A percentile compares a stretch with the other conserved stretches of the same genome.
These are phyloP conservation scores for Curvularia spicifera DNA, from an alignment of 2,329 filamentous ascomycete genomes.

Conservation along the genomic window DNA sequence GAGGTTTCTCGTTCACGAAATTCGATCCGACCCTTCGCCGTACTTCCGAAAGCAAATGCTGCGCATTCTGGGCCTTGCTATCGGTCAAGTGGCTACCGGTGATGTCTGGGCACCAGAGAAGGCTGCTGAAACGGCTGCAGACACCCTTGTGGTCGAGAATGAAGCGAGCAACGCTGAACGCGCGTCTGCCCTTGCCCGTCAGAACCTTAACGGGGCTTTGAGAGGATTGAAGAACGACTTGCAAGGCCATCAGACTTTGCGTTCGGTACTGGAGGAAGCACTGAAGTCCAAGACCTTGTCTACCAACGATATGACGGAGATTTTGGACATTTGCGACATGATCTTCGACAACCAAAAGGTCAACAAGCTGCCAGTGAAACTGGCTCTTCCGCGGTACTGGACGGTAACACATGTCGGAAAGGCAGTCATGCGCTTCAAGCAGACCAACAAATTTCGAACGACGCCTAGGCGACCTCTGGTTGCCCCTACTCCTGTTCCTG, in stretches of 20 bases:
- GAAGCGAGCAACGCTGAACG: constrained; percentile 53
- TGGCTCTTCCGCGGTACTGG: constrained; percentile 66
- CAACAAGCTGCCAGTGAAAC: constrained; percentile 56
- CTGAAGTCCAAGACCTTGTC: constrained; percentile 59
- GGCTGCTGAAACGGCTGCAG: constrained; percentile 41
- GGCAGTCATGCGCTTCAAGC: constrained; percentile 45
- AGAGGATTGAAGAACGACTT: constrained; percentile 63
- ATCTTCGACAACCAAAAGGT: constrained; percentile 58
- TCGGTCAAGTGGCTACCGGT: constrained; percentile 67
- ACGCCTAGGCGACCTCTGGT: constrained; percentile 20
- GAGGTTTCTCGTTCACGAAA: constrained; percentile 63
- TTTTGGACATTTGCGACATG: constrained; percentile 64
- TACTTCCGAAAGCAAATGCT: constrained; percentile 63
- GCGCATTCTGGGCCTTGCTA: constrained; percentile 59
- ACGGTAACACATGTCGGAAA: constrained; percentile 60
- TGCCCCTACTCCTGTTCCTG: not conserved
- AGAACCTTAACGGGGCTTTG: constrained; percentile 65
- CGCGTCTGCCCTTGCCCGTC: constrained; percentile 61
- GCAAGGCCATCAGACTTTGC: constrained; percentile 56
- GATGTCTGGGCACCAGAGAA: constrained; percentile 47
- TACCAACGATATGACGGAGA: constrained; percentile 61
- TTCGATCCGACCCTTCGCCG: constrained; percentile 64
- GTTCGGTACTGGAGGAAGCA: constrained; percentile 63
- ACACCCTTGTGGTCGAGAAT: constrained; percentile 64
- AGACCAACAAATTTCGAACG: constrained; percentile 31